Base-by-base conservation (phyloP, 73 alveolate genomes). In the Paramecium caudatum region DNA sequence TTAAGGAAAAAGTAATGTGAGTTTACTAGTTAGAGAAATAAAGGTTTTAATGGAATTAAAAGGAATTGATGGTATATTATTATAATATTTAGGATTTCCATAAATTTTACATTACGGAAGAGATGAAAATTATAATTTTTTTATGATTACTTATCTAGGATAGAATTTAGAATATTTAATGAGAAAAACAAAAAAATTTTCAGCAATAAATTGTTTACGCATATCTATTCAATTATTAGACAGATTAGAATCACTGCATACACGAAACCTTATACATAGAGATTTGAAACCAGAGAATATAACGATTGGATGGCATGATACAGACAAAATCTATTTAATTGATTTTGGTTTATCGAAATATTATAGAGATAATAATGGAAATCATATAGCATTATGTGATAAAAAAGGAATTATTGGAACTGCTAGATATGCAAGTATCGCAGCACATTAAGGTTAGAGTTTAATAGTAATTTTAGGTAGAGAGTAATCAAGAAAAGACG, bases 321-420 rank as follows among this genome's bases (percentile, higher is more conserved):
- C 43, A 19, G 84, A 86, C 45, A 12, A 36, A 7, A 92, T 97
- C 48, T 95, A 91, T 91, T 82, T 92, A 32, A 94, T 97, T 48
- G 99, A 97, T 92, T 97, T 97, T 94, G 99, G 99, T 12, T 80
- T 97, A 23, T 94, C 99, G 5, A 97, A 97, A 93, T 91, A 95
- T 63, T 97, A 90, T 84, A 91, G 95, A 69, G 94, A 97, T 81
- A 85, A 93, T 8, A 68, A 90, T 62, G 96, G 95, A 17, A 94
- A 61, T 30, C 98, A 94, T 46, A 94, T 94, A 12, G 94, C 94
- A 33, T 74, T 82, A 43, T 61, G 82, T 82, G 96, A 94, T 10
- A 87, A 91, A 13, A 91, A 91, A 37, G 93, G 95, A 8, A 61
- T 94, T 0, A 93, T 95, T 7, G 98, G 98, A 4, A 94, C 98